Conservation (phyloP, 2,329 filamentous ascomycete genomes). For the Calonectria henricotiae region DNA sequence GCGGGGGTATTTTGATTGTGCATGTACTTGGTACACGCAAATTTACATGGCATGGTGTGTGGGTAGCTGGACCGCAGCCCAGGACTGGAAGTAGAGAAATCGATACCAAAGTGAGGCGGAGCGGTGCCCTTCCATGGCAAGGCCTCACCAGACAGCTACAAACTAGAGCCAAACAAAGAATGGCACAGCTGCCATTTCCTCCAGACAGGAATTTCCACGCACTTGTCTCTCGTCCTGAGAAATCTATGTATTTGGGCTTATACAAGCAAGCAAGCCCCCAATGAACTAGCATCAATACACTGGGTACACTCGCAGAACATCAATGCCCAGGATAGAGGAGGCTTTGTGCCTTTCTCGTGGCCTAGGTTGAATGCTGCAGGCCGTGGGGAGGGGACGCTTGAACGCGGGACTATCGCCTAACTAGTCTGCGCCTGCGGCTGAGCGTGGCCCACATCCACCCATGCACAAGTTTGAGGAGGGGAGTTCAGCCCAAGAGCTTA, state of each 20-base stretch:
- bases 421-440: conserved; percentile 40
- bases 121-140: conserved; percentile 4
- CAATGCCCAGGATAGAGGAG: neutral
- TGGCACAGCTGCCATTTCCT: neutral
- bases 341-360: neutral
- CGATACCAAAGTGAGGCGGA: neutral
- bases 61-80: conserved; percentile 8
- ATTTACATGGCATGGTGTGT: conserved; percentile 17
- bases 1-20: conserved; percentile 15
- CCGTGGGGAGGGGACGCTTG: neutral
- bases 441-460: conserved; percentile 22
- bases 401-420: conserved; percentile 1
- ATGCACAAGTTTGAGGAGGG: conserved; percentile 12
- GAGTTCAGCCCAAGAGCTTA: conserved; percentile 5
- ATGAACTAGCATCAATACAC: no score
- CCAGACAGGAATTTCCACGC: neutral
- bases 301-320: neutral
- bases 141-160: neutral
- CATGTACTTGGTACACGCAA: conserved; percentile 16
- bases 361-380: conserved; percentile 9
- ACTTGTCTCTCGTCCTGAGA: neutral
- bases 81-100: neutral
- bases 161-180: conserved; percentile 3
- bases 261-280: neutral
- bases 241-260: neutral